Percentiles rank a stretch among this genome's conserved stretches.
phyloP scores from a whole-genome alignment of 108 stramenopile genomes.

The Nitzschia inconspicua region DNA sequence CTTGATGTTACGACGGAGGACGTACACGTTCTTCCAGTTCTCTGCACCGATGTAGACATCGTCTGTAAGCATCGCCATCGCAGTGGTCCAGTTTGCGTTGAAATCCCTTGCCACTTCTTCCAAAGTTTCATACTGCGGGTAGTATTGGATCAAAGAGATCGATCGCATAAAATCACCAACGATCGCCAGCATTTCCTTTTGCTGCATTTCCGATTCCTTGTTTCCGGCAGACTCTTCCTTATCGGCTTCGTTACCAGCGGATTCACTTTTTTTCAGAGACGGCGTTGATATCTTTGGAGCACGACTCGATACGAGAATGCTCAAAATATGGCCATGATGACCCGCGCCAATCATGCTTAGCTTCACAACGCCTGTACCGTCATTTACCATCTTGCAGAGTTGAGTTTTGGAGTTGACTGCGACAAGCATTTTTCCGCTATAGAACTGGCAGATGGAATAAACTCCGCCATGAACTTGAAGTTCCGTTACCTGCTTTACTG shows the following conservation, averaged over 20 bases:
- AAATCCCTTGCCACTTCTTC: conserved; percentile 94
- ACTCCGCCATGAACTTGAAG: conserved; percentile 70
- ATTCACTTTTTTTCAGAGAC: neutral
- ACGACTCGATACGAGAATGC: conserved; percentile 79
- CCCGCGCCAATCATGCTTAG: conserved; percentile 59
- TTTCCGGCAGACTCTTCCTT: conserved; percentile 3
- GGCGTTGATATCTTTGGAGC: conserved; percentile 28
- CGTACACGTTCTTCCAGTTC: conserved; percentile 89
- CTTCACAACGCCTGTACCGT: conserved; percentile 36
- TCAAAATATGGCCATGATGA: conserved; percentile 95
- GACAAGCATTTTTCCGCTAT: conserved; percentile 61
- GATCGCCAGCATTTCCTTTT: conserved; percentile 77
- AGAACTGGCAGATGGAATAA: conserved; percentile 78
- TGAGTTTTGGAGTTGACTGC: conserved; percentile 81
- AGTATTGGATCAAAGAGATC: conserved; percentile 87
- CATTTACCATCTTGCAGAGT: conserved; percentile 42
- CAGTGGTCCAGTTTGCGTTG: conserved; percentile 94
- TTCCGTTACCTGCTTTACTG: conserved; percentile 59
- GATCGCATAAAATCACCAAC: conserved; percentile 98
- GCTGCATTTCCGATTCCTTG: neutral
- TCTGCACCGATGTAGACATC: conserved; percentile 93
- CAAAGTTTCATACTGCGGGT: conserved; percentile 70
- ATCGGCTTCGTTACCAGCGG: neutral
- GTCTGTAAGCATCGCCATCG: conserved; percentile 89
- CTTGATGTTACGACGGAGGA: conserved; percentile 75